phyloP scores from a whole-genome alignment of 2,329 filamentous ascomycete genomes.

The Myotisia sp. region DNA sequence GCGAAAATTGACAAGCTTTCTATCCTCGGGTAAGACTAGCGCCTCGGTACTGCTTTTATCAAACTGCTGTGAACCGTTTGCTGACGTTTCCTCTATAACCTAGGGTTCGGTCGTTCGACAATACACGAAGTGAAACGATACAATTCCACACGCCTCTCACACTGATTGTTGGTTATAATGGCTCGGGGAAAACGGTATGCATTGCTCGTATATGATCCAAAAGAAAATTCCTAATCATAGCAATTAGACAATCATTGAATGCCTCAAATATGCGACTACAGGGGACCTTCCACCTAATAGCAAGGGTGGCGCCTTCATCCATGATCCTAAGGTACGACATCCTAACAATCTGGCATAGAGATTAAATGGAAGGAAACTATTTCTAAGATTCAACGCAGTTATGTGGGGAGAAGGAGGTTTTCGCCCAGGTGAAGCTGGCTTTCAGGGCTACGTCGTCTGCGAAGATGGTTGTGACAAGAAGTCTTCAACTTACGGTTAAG shows the following conservation, averaged over 20 bases:
- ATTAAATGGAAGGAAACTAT: not conserved
- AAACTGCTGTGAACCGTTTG: not conserved
- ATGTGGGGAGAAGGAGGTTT: conserved; percentile 70
- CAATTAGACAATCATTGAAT: conserved; percentile 81
- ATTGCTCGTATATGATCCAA: not conserved
- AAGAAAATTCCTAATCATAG: conserved; percentile 2
- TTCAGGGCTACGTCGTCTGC: conserved; percentile 68
- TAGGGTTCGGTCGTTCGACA: conserved; percentile 73
- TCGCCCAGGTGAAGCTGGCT: conserved; percentile 80
- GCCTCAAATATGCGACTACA: conserved; percentile 93
- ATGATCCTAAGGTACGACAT: conserved; percentile 66
- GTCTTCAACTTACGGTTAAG: conserved; percentile 72
- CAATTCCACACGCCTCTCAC: conserved; percentile 83
- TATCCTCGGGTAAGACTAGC: conserved; percentile 50
- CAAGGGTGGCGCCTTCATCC: conserved; percentile 79
- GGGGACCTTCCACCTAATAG: conserved; percentile 87
- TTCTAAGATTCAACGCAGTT: conserved; percentile 35
- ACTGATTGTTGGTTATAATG: conserved; percentile 92
- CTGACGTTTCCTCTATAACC: not conserved
- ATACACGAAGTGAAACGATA: conserved; percentile 59
- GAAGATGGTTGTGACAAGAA: conserved; percentile 70
- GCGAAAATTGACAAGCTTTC: conserved; percentile 81
- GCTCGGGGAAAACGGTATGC: conserved; percentile 75
- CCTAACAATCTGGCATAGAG: not conserved
- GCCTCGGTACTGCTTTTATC: not conserved